A percentile compares a stretch with the other conserved stretches of the same genome.
phyloP scores from a whole-genome alignment of 441 rosid genomes.

The Croton setiger region DNA sequence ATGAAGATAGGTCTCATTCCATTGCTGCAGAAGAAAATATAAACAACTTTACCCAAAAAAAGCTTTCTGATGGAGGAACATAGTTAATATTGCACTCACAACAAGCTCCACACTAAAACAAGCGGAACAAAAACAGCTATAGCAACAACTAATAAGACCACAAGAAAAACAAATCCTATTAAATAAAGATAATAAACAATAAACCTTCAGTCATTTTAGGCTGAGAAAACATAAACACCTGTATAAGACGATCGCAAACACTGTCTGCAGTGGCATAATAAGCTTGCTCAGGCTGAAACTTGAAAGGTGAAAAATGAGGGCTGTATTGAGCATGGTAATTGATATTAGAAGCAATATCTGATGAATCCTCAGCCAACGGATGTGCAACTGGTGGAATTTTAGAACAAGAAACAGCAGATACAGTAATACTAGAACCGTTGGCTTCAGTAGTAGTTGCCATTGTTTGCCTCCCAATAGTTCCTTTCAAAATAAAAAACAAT shows the following conservation, averaged over 20 bases:
- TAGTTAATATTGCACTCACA: background rate
- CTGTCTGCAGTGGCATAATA: constrained; percentile 87
- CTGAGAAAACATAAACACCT: constrained; percentile 29
- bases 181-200: background rate
- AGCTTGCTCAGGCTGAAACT: constrained; percentile 90
- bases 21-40: constrained; percentile 50
- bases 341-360: constrained; percentile 77
- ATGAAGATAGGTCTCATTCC: constrained; percentile 88
- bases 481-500: constrained; percentile 1
- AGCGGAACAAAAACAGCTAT: background rate
- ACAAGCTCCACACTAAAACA: background rate
- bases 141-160: background rate
- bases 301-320: constrained; percentile 94
- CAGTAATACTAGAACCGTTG: constrained; percentile 33
- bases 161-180: background rate
- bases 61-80: background rate
- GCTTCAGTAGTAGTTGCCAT: constrained; percentile 40
- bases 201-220: background rate
- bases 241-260: constrained; percentile 86
- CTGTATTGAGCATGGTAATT: constrained; percentile 69
- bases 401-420: constrained; percentile 30
- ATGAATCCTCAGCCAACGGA: constrained; percentile 56
- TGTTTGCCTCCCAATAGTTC: constrained; percentile 19
- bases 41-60: background rate
- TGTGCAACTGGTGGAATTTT: constrained; percentile 51